Conservation (phyloP, 768 basidiomycete genomes). For the Calocybe indica region DNA sequence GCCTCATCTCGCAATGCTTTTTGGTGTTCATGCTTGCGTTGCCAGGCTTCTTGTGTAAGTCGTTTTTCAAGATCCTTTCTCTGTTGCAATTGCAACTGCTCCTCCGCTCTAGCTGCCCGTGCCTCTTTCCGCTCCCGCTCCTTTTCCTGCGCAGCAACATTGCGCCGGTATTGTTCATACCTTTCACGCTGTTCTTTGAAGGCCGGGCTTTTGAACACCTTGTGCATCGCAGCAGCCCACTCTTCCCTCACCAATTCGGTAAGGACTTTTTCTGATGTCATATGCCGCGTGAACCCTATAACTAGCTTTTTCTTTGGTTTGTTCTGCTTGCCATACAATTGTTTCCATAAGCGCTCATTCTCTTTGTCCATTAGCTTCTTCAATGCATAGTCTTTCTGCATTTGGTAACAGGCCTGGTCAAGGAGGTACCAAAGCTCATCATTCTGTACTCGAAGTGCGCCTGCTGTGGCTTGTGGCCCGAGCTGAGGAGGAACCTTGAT, state of each 20-base stretch:
- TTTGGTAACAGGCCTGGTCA: no score
- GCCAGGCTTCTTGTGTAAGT: no score
- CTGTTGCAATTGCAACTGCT: slow-evolving; percentile 1
- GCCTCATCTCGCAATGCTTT: no score
- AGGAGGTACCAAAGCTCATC: no score
- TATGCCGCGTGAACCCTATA: slow-evolving; percentile 11
- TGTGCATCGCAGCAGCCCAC: slow-evolving; percentile 5
- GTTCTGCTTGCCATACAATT: slow-evolving; percentile 12
- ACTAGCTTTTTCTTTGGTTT: slow-evolving; percentile 8
- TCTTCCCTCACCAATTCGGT: slow-evolving; percentile 2
- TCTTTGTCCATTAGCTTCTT: slow-evolving; percentile 21
- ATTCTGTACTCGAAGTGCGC: no score
- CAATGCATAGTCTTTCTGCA: slow-evolving; percentile 15
- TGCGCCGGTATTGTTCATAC: no score
- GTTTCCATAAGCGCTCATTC: slow-evolving; percentile 17
- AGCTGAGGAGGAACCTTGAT: no score
- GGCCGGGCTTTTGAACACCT: slow-evolving; percentile 1
- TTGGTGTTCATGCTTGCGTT: no score
- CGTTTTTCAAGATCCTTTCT: no score
- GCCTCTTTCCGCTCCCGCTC: slow-evolving; percentile 5
- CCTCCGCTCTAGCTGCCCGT: slow-evolving; percentile 3
- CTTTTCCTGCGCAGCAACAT: slow-evolving; percentile 1
- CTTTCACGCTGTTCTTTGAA: neutral
- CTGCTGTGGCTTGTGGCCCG: no score
- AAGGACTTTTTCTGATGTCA: slow-evolving; percentile 15